Base-by-base conservation (phyloP, 2,329 filamentous ascomycete species). In the Herpotrichia juniperi region DNA sequence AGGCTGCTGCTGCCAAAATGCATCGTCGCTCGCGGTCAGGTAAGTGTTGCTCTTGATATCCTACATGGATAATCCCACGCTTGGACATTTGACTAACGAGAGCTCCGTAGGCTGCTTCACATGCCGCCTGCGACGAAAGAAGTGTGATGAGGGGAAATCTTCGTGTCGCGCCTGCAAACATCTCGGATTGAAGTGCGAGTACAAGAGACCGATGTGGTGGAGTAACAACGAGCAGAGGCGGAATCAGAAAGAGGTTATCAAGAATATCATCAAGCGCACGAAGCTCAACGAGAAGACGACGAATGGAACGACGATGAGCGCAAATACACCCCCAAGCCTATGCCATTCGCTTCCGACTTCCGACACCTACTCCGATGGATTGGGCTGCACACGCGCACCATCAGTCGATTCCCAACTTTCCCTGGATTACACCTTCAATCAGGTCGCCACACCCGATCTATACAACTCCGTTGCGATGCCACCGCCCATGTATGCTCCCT, bases 181-280 rank as follows among this genome's bases (percentile, higher is more conserved):
- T 69, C 87, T 99, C 50, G 89, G 90, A 48, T 83, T 99, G 51
- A 82, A 83, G 67, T 99, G 94, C 79, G 92, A 97, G 80, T 99
- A 97, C 80, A 96, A 96, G 82, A 83, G 93, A 70, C 94, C 94
- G 31, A 86, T 90, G 78, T 99, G 94, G 94, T 99, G 94, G 94
- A 90, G 88, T 77, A 97, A 94, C 81, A 89, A 90, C 69, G 92
- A 96, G 58, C 86, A 89, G 69, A 84, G 94, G 63, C 86, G 88
- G 65, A 79, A 87, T 50, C 91, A 97, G 74, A 99, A 97, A 79
- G 94, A 97, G 72, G 80, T 88, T 63, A 96, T 99, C 82, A 99
- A 99, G 83, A 88, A 89, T 76, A 91, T 93, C 76, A 97, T 99
- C 81, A 97, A 96, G 85, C 86, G 88, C 72, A 97, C 94, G 72